These are phyloP conservation scores for Cercospora beticola DNA, from an alignment of 2,329 filamentous ascomycete genomes.

Conservation along the genomic window DNA sequence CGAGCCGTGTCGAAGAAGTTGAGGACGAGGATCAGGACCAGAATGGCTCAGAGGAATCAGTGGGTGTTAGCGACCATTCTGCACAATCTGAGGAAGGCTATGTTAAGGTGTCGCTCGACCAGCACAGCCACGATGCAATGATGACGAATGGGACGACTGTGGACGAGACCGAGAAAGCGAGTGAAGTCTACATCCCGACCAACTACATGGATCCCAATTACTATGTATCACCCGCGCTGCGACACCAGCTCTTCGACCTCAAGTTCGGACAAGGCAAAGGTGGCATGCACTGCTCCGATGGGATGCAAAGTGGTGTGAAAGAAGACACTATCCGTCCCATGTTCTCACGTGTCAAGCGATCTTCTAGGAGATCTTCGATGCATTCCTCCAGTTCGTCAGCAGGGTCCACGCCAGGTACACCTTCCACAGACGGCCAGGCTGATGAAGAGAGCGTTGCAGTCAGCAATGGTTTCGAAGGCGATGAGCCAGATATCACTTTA, in stretches of 20 bases:
- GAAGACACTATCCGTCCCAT: constrained; percentile 29
- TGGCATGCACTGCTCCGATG: constrained; percentile 56
- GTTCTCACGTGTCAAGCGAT: constrained; percentile 32
- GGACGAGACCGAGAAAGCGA: constrained; percentile 3
- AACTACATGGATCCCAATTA: constrained; percentile 34
- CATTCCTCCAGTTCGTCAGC: constrained; percentile 30
- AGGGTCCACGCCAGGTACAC: constrained; percentile 24
- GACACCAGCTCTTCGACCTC: constrained; percentile 71
- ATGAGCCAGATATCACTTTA: constrained; percentile 30
- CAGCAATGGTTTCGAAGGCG: constrained; percentile 23
- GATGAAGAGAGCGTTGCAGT: constrained; percentile 32
- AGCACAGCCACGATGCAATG: constrained; percentile 36
- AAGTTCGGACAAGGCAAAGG: constrained; percentile 63
- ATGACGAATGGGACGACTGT: constrained; percentile 9
- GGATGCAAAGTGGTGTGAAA: constrained; percentile 34
- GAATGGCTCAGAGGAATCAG: constrained; percentile 46
- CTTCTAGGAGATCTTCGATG: constrained; percentile 28
- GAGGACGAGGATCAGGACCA: constrained; percentile 45
- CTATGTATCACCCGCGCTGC: constrained; percentile 60
- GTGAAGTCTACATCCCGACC: constrained; percentile 29
- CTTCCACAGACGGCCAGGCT: constrained; percentile 17
- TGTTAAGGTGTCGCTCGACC: constrained; percentile 84
- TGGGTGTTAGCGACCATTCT: constrained; percentile 72
- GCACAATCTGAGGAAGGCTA: constrained; percentile 87
- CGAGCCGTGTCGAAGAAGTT: constrained; percentile 14